Evolutionary conservation across 2,329 filamentous ascomycete genomes (phyloP).

Genomic region (Cladorrhinum sp.): DNA sequence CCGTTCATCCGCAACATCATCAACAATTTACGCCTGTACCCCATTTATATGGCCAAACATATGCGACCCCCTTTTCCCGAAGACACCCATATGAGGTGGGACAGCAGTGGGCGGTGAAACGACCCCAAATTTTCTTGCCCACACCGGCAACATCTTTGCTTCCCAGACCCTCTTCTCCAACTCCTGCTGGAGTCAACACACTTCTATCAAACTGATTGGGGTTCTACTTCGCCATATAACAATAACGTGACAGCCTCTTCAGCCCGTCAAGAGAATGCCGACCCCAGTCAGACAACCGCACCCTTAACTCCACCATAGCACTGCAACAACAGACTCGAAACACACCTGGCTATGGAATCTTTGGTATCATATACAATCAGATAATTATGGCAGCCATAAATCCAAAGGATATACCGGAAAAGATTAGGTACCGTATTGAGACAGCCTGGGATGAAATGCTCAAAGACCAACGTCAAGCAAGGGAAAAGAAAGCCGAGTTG

Average conservation of each 20-base stretch:
- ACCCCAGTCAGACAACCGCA: not conserved
- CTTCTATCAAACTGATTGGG: not conserved
- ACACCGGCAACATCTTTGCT: not conserved
- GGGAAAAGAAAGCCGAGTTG: not conserved
- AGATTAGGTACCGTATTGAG: not conserved
- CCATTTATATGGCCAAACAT: not conserved
- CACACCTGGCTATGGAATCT: not conserved
- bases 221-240: not conserved
- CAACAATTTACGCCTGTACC: slow-evolving; percentile 1
- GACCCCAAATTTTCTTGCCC: not conserved
- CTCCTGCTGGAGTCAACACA: not conserved
- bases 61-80: too few relatives aligned
- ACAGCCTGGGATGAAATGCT: not conserved
- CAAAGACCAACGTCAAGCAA: not conserved
- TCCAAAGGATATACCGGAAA: not conserved
- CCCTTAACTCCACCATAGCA: not conserved
- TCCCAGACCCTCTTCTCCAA: not conserved
- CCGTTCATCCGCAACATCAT: not conserved
- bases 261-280: not conserved
- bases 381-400: not conserved
- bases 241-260: not conserved
- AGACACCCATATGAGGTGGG: not conserved
- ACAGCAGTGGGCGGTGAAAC: not conserved
- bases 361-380: not conserved
- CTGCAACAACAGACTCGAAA: not conserved